Conservation (phyloP, 192 early-diverging fungal genomes). For the Entomortierella lignicola region DNA sequence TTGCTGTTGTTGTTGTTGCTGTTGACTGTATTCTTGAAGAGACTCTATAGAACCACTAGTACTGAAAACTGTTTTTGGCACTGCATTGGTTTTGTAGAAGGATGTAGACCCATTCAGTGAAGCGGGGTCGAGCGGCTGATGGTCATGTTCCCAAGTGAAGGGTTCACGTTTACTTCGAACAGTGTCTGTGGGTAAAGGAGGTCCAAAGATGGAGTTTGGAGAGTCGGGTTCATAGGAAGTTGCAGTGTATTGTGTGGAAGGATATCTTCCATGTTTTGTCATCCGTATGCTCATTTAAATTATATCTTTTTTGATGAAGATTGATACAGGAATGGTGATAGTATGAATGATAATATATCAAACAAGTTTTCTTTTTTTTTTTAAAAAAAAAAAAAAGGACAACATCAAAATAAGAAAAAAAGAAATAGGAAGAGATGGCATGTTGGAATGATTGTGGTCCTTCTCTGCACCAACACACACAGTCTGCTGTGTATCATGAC, state of each 20-base stretch:
- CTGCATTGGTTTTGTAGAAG: not conserved
- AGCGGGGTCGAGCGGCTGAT: not conserved
- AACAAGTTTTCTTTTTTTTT: not conserved
- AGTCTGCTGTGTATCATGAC: too few relatives aligned
- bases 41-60: constrained; percentile 28
- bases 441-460: not conserved
- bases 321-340: not conserved
- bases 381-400: not conserved
- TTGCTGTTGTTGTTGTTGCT: constrained; percentile 16
- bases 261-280: constrained; percentile 26
- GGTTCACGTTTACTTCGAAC: constrained; percentile 1
- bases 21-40: constrained; percentile 14
- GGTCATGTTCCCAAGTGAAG: constrained; percentile 12
- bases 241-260: constrained; percentile 18
- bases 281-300: constrained; percentile 27
- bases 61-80: constrained; percentile 19
- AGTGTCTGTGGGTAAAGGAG: constrained; percentile 18
- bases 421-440: constrained; percentile 12
- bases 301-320: not conserved
- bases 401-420: not conserved
- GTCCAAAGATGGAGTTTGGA: constrained; percentile 19
- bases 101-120: not conserved
- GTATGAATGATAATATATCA: constrained; percentile 2
- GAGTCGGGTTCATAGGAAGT: constrained; percentile 20
- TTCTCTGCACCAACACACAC: constrained; percentile 13